These are phyloP conservation scores for Fusarium miscanthi DNA, from an alignment of 2,329 filamentous ascomycete species.

Conservation along the genomic window DNA sequence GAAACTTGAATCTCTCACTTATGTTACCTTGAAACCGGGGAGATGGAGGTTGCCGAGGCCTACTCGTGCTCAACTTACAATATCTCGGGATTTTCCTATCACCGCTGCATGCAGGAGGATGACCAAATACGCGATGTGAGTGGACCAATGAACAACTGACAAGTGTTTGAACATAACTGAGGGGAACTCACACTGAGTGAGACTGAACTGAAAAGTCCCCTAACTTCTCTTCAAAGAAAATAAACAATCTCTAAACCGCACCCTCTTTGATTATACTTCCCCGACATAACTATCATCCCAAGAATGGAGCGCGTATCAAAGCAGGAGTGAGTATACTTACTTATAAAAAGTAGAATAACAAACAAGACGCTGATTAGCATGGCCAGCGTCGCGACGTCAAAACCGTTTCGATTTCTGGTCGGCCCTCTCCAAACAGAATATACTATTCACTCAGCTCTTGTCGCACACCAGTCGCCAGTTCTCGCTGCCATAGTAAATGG, in stretches of 20 bases:
- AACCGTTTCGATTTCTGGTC: not conserved
- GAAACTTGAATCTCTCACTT: too few species aligned
- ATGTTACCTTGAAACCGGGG: too few species aligned
- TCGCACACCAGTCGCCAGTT: not conserved
- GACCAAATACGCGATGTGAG: not conserved
- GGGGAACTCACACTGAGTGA: too few species aligned
- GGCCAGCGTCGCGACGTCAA: not conserved
- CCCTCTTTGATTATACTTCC: not conserved
- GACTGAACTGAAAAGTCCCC: too few species aligned
- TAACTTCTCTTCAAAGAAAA: not conserved
- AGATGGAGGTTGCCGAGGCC: too few species aligned
- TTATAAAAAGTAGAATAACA: not conserved
- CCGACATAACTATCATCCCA: not conserved
- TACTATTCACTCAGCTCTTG: conserved; percentile 2
- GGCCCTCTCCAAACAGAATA: not conserved
- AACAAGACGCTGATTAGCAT: not conserved
- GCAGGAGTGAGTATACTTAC: not conserved
- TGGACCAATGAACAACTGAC: not conserved
- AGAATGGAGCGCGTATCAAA: not conserved
- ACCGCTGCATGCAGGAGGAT: not conserved
- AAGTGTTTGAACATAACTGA: not conserved
- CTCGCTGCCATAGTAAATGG: not conserved
- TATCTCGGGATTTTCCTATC: not conserved
- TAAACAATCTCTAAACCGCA: too few species aligned
- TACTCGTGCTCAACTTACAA: too few species aligned